phyloP scores from a whole-genome alignment of 352 stramenopile species.

The Saprolegnia diclina region DNA sequence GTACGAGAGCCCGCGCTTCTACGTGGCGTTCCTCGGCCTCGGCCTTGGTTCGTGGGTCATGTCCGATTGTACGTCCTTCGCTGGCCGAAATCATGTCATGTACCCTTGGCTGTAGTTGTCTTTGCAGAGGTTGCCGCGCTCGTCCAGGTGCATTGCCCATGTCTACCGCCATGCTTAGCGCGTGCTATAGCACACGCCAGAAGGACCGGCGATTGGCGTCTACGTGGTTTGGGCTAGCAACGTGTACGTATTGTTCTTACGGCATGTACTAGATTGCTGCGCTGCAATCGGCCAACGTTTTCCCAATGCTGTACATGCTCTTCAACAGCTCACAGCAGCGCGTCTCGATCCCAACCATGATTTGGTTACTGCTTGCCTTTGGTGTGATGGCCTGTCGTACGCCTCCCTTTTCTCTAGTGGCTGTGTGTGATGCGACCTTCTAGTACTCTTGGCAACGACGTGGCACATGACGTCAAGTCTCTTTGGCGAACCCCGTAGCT shows the following conservation, averaged over 20 bases:
- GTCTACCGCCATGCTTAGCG: background rate
- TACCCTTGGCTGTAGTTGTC: slow-evolving; percentile 4
- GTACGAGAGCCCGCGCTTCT: slow-evolving; percentile 1
- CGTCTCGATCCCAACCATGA: slow-evolving; percentile 37
- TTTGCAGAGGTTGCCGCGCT: slow-evolving; percentile 20
- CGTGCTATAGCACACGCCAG: slow-evolving; percentile 34
- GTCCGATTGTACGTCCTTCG: slow-evolving; percentile 40
- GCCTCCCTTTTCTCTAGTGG: no score
- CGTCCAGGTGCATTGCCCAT: slow-evolving; percentile 8
- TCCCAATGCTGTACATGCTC: slow-evolving; percentile 63
- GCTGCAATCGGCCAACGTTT: slow-evolving; percentile 63
- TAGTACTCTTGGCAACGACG: slow-evolving; percentile 48
- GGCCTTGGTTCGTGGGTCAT: slow-evolving; percentile 59
- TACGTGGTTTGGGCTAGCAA: slow-evolving; percentile 39
- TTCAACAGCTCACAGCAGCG: slow-evolving; percentile 46
- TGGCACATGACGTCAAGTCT: slow-evolving; percentile 45
- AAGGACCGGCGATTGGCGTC: slow-evolving; percentile 58
- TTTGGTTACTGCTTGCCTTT: slow-evolving; percentile 54
- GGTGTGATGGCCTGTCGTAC: slow-evolving; percentile 35
- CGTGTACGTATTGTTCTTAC: background rate
- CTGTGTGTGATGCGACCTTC: background rate
- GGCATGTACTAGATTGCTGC: slow-evolving; percentile 41
- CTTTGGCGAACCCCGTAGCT: slow-evolving; percentile 44
- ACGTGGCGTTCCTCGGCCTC: slow-evolving; percentile 46
- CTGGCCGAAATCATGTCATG: background rate